phyloP scores from a whole-genome alignment of 192 early-diverging fungal genomes.

The Coemansia sp. region DNA sequence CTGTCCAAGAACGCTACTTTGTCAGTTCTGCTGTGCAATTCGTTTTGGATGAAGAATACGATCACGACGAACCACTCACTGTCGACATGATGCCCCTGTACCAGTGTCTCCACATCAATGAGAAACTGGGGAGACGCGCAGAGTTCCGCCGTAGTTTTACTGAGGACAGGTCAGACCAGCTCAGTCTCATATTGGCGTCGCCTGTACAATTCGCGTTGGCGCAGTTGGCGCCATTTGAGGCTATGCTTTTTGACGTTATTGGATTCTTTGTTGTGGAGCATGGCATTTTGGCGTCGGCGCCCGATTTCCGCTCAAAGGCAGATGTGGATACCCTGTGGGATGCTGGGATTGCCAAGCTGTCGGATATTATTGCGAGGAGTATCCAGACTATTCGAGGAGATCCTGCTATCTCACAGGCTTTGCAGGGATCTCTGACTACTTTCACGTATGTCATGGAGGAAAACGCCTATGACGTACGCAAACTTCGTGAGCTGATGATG shows the following conservation, averaged over 20 bases:
- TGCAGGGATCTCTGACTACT: constrained; percentile 76
- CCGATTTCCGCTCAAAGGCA: constrained; percentile 82
- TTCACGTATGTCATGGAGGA: constrained; percentile 91
- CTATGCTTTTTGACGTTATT: constrained; percentile 82
- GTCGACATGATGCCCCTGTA: constrained; percentile 95
- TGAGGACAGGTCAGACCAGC: constrained; percentile 88
- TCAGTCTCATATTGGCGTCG: constrained; percentile 77
- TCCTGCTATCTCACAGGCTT: constrained; percentile 67
- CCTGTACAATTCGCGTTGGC: constrained; percentile 66
- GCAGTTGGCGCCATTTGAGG: constrained; percentile 60
- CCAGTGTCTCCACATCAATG: constrained; percentile 95
- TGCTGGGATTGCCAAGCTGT: constrained; percentile 76
- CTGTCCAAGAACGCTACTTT: constrained; percentile 47
- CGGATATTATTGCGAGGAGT: constrained; percentile 73
- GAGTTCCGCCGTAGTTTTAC: constrained; percentile 88
- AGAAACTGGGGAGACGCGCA: constrained; percentile 82
- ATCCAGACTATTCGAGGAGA: constrained; percentile 79
- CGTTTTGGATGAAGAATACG: constrained; percentile 81
- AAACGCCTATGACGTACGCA: constrained; percentile 48
- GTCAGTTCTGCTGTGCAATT: constrained; percentile 81
- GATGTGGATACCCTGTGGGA: constrained; percentile 92
- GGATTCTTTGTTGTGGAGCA: constrained; percentile 98
- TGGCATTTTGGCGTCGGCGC: constrained; percentile 81
- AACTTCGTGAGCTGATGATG: constrained; percentile 56
- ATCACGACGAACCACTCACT: constrained; percentile 70